Evolutionary conservation across 1,139 yeast genomes (phyloP).

Genomic region (Magnusiomyces paraingens): DNA sequence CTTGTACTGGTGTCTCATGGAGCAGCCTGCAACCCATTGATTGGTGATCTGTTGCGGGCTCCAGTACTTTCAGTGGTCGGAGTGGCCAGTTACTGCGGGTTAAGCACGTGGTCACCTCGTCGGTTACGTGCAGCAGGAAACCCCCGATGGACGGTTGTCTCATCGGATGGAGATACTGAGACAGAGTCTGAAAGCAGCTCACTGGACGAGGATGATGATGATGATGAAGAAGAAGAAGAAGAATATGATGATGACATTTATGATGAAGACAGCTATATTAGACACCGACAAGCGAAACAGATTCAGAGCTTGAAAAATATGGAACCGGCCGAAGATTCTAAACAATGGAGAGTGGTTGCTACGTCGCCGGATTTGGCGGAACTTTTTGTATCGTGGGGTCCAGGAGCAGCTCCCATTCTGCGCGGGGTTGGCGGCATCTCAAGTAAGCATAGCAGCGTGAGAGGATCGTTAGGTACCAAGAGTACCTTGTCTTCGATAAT

Average conservation of each 20-base stretch:
- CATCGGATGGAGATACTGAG: neutral
- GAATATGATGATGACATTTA: too few relatives aligned
- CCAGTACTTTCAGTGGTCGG: conserved; percentile 33
- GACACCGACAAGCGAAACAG: neutral
- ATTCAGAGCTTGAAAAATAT: neutral
- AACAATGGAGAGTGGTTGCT: neutral
- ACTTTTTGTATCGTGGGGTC: neutral
- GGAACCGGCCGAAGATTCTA: neutral
- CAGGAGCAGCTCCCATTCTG: neutral
- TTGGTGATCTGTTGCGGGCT: conserved; percentile 29
- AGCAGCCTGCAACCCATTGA: conserved; percentile 36
- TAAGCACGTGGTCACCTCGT: neutral
- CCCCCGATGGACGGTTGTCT: too few relatives aligned
- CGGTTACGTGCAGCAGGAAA: too few relatives aligned
- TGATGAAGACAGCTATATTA: too few relatives aligned
- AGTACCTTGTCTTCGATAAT: too few relatives aligned
- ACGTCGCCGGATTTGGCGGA: neutral
- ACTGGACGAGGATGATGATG: neutral
- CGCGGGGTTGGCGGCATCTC: too few relatives aligned
- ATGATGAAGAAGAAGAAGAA: neutral
- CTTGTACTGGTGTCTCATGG: conserved; percentile 37
- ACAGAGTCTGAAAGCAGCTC: neutral
- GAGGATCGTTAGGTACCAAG: too few relatives aligned
- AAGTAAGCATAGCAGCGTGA: too few relatives aligned
- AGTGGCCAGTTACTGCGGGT: conserved; percentile 25